A percentile compares a stretch with the other conserved stretches of the same genome.
phyloP scores from a whole-genome alignment of 306 rosid genomes.

The Quillaja saponaria region DNA sequence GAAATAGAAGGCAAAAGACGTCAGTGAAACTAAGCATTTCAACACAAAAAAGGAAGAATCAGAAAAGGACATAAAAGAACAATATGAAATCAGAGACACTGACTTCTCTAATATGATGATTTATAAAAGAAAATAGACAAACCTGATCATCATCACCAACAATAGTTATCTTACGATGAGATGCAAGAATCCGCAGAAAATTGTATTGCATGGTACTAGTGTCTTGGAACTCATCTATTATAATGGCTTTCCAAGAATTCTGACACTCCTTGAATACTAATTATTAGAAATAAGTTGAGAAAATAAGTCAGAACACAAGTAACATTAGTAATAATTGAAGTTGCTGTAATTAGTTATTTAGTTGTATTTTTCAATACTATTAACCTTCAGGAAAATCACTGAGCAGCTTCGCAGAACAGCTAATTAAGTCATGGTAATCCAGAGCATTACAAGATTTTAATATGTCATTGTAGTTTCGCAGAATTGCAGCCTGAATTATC shows the following conservation, averaged over 20 bases:
- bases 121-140: constrained; percentile 19
- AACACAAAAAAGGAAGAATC: not conserved
- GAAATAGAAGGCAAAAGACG: constrained; percentile 28
- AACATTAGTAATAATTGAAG: constrained; percentile 28
- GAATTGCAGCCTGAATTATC: constrained; percentile 73
- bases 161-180: constrained; percentile 73
- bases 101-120: constrained; percentile 6
- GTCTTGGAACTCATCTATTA: constrained; percentile 96
- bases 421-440: constrained; percentile 93
- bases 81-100: constrained; percentile 23
- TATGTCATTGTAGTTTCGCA: constrained; percentile 67
- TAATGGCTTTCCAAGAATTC: constrained; percentile 78
- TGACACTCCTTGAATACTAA: constrained; percentile 76
- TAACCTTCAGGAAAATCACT: constrained; percentile 83
- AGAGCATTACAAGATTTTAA: constrained; percentile 84
- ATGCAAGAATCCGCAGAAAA: constrained; percentile 67
- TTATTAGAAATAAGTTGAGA: constrained; percentile 16
- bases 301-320: constrained; percentile 38
- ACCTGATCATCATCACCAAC: constrained; percentile 99
- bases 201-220: constrained; percentile 93
- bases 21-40: constrained; percentile 19
- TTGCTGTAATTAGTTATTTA: constrained; percentile 6
- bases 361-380: constrained; percentile 24
- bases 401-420: constrained; percentile 86
- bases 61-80: constrained; percentile 12